Percentiles rank a stretch among this genome's conserved stretches.
Conservation (phyloP, 2,329 filamentous ascomycete genomes). For the Zarea fungicola region DNA sequence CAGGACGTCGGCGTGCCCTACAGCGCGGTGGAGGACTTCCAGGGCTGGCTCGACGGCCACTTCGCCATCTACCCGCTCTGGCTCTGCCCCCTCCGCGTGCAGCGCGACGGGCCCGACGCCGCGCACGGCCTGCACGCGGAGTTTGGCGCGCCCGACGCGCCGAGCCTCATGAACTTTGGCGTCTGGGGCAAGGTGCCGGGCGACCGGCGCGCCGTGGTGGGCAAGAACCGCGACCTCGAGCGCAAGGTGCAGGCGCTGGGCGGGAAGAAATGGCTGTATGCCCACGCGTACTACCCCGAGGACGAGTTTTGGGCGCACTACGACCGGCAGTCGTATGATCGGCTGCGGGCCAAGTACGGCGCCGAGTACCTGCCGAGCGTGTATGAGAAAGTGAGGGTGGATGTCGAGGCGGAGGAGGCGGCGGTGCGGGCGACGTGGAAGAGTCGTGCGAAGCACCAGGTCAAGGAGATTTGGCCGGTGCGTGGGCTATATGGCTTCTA, state of each 20-base stretch:
- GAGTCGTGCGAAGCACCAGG: conserved; percentile 22
- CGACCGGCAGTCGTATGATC: conserved; percentile 54
- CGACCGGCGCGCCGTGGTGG: conserved; percentile 41
- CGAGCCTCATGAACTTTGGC: conserved; percentile 55
- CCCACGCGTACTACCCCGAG: conserved; percentile 59
- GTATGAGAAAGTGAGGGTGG: conserved; percentile 61
- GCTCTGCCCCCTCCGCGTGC: conserved; percentile 48
- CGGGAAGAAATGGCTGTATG: conserved; percentile 67
- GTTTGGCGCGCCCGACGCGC: conserved; percentile 34
- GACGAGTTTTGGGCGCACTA: conserved; percentile 65
- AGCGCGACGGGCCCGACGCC: conserved; percentile 36
- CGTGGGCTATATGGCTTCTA: conserved; percentile 42
- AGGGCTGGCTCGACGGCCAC: conserved; percentile 41
- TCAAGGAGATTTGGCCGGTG: conserved; percentile 37
- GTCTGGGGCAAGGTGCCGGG: conserved; percentile 51
- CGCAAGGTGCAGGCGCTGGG: conserved; percentile 51
- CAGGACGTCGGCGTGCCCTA: conserved; percentile 57
- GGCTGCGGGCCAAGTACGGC: conserved; percentile 51
- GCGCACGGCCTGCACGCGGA: conserved; percentile 43
- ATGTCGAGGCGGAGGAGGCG: conserved; percentile 30
- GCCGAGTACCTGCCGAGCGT: conserved; percentile 57
- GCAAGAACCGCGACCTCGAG: conserved; percentile 56
- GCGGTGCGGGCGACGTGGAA: conserved; percentile 25
- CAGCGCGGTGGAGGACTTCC: conserved; percentile 37
- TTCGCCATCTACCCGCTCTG: conserved; percentile 50